A percentile compares a stretch with the other conserved stretches of the same genome.
Evolutionary conservation across 2,329 filamentous ascomycete genomes (phyloP).

Genomic region (Nemania diffusa): DNA sequence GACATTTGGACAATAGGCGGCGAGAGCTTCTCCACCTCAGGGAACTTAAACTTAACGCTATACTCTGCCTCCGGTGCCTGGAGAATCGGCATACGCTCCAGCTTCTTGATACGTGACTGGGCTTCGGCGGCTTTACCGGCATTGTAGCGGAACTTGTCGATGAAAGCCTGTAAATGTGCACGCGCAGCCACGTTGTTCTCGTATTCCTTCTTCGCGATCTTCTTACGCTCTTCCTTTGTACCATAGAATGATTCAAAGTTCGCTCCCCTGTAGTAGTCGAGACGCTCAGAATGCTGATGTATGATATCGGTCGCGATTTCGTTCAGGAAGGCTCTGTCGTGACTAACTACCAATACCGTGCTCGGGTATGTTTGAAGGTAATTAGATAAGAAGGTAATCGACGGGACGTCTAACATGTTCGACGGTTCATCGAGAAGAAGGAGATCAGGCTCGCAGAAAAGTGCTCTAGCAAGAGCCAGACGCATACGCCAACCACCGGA

Average conservation of each 20-base stretch:
- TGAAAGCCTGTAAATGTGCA: conserved; percentile 95
- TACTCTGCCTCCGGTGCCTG: conserved; percentile 93
- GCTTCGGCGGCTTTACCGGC: conserved; percentile 98
- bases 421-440: conserved; percentile 98
- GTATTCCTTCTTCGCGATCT: conserved; percentile 96
- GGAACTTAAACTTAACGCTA: conserved; percentile 95
- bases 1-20: conserved; percentile 99
- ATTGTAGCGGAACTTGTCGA: conserved; percentile 99
- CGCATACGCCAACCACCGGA: conserved; percentile 99
- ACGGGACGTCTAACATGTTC: conserved; percentile 99
- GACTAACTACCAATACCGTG: conserved; percentile 94
- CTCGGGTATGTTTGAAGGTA: conserved; percentile 95
- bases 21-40: conserved; percentile 95
- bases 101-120: conserved; percentile 98
- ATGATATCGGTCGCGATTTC: conserved; percentile 99
- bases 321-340: conserved; percentile 99
- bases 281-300: conserved; percentile 94
- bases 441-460: conserved; percentile 98
- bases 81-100: conserved; percentile 95
- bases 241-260: conserved; percentile 99
- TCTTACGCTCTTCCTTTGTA: conserved; percentile 95
- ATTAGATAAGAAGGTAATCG: conserved; percentile 95
- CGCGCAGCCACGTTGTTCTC: conserved; percentile 97
- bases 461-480: conserved; percentile 88
- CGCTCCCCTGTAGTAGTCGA: conserved; percentile 98